phyloP scores from a whole-genome alignment of 352 stramenopile genomes.

The Phytophthora podocarpi region DNA sequence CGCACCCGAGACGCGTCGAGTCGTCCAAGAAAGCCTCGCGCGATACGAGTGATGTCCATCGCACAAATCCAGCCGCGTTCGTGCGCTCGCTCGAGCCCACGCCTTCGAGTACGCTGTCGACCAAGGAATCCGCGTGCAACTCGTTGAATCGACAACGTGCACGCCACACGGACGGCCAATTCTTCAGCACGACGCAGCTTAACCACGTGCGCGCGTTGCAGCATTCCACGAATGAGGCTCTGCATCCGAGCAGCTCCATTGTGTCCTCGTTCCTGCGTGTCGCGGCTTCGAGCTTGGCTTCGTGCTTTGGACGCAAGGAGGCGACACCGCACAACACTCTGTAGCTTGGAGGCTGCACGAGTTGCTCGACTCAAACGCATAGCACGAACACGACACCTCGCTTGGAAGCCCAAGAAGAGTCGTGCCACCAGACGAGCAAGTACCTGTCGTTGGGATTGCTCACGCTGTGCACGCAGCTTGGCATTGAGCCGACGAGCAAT shows the following conservation, averaged over 20 bases:
- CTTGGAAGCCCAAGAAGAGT: slow-evolving; percentile 55
- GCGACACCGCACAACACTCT: slow-evolving; percentile 38
- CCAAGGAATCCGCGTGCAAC: slow-evolving; percentile 54
- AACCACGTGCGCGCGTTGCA: slow-evolving; percentile 34
- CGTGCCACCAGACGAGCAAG: slow-evolving; percentile 34
- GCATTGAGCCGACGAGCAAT: slow-evolving; percentile 20
- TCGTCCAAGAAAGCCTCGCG: slow-evolving; percentile 58
- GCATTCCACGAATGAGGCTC: slow-evolving; percentile 37
- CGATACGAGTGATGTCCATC: slow-evolving; percentile 52
- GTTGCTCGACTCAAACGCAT: slow-evolving; percentile 37
- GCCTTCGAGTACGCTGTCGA: slow-evolving; percentile 31
- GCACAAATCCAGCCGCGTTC: slow-evolving; percentile 41
- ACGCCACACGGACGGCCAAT: slow-evolving; percentile 45
- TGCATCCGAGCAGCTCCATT: slow-evolving; percentile 53
- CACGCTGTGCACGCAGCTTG: slow-evolving; percentile 34
- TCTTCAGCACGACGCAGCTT: slow-evolving; percentile 46
- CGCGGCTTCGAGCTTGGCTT: slow-evolving; percentile 13
- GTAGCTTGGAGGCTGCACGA: slow-evolving; percentile 42
- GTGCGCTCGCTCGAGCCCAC: slow-evolving; percentile 33
- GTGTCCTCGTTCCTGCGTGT: slow-evolving; percentile 25
- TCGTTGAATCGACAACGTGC: slow-evolving; percentile 56
- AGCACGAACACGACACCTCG: slow-evolving; percentile 47
- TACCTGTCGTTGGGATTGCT: slow-evolving; percentile 27
- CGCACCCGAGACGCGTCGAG: slow-evolving; percentile 25
- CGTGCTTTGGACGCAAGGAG: slow-evolving; percentile 44